Base-by-base conservation (phyloP, 257 asterid species). In the Coffea eugenioides region DNA sequence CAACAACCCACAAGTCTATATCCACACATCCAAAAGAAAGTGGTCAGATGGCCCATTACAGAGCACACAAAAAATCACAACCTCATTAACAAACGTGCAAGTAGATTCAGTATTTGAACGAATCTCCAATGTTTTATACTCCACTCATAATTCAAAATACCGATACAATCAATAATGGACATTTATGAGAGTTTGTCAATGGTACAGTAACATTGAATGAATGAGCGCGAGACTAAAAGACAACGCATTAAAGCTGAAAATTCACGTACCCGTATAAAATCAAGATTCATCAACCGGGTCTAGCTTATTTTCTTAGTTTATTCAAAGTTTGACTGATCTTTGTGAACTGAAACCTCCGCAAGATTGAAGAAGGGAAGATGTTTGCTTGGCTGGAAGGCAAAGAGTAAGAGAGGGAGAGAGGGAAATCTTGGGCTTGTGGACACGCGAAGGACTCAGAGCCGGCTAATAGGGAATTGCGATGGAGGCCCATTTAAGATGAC, bases 401-500 rank as follows among this genome's bases (percentile, higher is more conserved):
- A 77, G 76, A 69, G 51, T 8, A 48, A 61, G 51, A 46, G 75
- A 54, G 66, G 51, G 79, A n/a, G 71, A 66, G 54, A 21, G 36
- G 75, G 21, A 51, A 65, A 80, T 75, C 80, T 85, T 86, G 88
- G 89, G 87, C 83, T 36, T 36, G 80, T 23, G 69, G 85, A 87
- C 93, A 88, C 91, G 93, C 94, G 85, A 83, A 82, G 69, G 85
- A 69, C 64, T 59, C 72, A 77, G 64, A 23, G 56, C 79, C 86
- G 80, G 88, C 85, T 82, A 71, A 86, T 83, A 80, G 75, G 76
- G 61, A 48, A 69, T 57, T 72, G 87, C 71, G 56, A 46, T 81
- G 86, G 90, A 88, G 91, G 91, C 90, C 92, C 92, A 84, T 86
- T 82, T 69, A 81, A 34, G 89, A 82, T 75, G 80, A 82, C 84